Evolutionary conservation across 2,329 filamentous ascomycete species (phyloP), one percentile per base, ranked within the genome.

Genomic region (Cordyceps fumosorosea): DNA sequence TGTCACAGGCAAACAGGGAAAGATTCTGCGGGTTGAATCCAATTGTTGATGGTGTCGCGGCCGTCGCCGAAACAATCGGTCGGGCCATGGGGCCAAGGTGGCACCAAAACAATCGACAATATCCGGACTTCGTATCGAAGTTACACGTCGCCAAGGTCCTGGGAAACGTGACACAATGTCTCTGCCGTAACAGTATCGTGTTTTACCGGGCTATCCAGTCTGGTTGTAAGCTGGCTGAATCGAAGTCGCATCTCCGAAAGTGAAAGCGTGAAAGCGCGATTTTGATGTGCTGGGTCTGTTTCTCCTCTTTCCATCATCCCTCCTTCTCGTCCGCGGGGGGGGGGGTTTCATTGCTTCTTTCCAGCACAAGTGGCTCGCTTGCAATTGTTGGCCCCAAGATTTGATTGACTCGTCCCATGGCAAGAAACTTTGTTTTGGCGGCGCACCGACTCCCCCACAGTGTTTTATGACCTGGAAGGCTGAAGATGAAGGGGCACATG

Each of bases 381-480:
- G 57, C 48, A 16, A 11, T 6, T 29, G 29, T 29, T 29, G 8
- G 29, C 6, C 29, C 29, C 34, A 18, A 60, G n/a, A 52, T 59
- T 59, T 45, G 57, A 52, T 53, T 60, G 56, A 59, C 48, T 60
- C 57, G 37, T 53, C 48, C 40, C 57, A 60, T 60, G 40, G 34
- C 18, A 37, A 29, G 50, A 53, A 60, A 53, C 50, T 60, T 54
- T 44, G 47, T 54, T 60, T 60, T 54, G 48, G 50, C 37, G 42
- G 50, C 50, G 57, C 57, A 60, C 24, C 57, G 57, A 60, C 48
- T 60, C 50, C 57, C 51, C 57, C 57, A 60, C 57, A 54, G 12
- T 47, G 57, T 54, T 54, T 47, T 34, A 60, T 60, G 29, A 47
- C 57, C 18, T 54, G 57, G 48, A 42, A 54, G 57, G 50, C 57